Conservation (phyloP, 2,329 filamentous ascomycete species). For the Colletotrichum sansevieriae region DNA sequence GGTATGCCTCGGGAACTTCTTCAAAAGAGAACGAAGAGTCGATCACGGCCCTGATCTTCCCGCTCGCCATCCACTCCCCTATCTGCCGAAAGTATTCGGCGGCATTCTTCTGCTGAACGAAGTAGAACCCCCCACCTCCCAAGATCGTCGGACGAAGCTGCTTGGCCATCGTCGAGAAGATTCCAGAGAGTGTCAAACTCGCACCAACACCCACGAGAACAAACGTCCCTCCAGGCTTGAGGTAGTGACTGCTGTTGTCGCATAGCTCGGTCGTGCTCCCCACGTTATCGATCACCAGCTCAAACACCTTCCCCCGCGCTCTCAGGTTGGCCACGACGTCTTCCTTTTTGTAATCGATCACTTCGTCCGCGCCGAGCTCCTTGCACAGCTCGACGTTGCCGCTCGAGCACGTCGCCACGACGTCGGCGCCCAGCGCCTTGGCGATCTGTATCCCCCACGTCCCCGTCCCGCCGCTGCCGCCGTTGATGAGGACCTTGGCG, state of each 20-base stretch:
- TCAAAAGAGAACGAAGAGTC: conserved; percentile 45
- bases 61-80: conserved; percentile 46
- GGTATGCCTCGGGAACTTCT: conserved; percentile 44
- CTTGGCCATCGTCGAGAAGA: neutral
- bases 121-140: conserved; percentile 6
- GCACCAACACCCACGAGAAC: conserved; percentile 69
- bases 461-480: conserved; percentile 54
- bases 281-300: conserved; percentile 47
- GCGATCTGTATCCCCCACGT: conserved; percentile 55
- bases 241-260: conserved; percentile 40
- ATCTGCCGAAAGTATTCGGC: conserved; percentile 35
- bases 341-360: conserved; percentile 51
- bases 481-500: conserved; percentile 50
- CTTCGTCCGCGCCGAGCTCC: conserved; percentile 52
- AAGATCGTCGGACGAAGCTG: neutral
- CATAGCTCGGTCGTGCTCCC: conserved; percentile 44
- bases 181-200: conserved; percentile 24
- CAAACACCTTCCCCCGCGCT: conserved; percentile 42
- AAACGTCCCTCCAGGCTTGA: conserved; percentile 71
- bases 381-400: conserved; percentile 51
- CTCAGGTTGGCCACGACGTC: conserved; percentile 42
- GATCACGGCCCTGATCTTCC: conserved; percentile 44
- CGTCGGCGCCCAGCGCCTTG: conserved; percentile 49
- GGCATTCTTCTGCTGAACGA: conserved; percentile 38
- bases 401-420: conserved; percentile 52